Base-by-base conservation (phyloP, 257 asterid genomes). In the Euphrasia confusa region DNA sequence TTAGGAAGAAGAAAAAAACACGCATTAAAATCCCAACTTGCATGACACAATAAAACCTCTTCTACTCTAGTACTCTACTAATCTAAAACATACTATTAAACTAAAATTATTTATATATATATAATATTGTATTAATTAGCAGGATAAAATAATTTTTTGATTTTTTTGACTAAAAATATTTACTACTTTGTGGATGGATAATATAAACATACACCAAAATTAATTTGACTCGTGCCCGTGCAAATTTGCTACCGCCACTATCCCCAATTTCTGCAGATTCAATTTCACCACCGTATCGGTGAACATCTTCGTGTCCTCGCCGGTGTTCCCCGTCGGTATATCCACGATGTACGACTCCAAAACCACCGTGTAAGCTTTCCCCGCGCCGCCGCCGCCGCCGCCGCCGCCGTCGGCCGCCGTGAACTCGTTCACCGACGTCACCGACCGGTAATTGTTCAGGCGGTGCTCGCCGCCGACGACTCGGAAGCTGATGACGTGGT, bases 381-480 rank as follows among this genome's bases (percentile, higher is more conserved):
- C 49, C 2, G 5, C 44, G 10, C 9, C 44, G 11, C 44, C 44
- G 47, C 24, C 24, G 24, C 24, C 44, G 47, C 24, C 24, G 24
- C 24, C 24, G 24, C 24, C 24, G 24, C 24, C 24, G 24, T 0
- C 24, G 24, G 4, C 54, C 5, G 32, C 64, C 1, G 52, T 42
- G 59, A 89, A 81, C 48, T 75, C 92, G 59, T 91, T 86, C 1
- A 91, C 85, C 2, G 92, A 80, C 0, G 95, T 88, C 1, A 91
- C 89, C 13, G 96, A 88, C 0, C 85, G 73, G 62, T 90, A 90
- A 27, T 88, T 88, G 39, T 83, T 85, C 61, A 90, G 70, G 44
- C 98, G 64, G 37, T 90, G 98, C 52, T 90, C 24, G 10, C 98
- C 98, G 17, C 96, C 98, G 3, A 90, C 92, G 1, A 88, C 98